These are phyloP conservation scores for Tolypocladium tundrense DNA, from an alignment of 2,329 filamentous ascomycete genomes.

Conservation along the genomic window DNA sequence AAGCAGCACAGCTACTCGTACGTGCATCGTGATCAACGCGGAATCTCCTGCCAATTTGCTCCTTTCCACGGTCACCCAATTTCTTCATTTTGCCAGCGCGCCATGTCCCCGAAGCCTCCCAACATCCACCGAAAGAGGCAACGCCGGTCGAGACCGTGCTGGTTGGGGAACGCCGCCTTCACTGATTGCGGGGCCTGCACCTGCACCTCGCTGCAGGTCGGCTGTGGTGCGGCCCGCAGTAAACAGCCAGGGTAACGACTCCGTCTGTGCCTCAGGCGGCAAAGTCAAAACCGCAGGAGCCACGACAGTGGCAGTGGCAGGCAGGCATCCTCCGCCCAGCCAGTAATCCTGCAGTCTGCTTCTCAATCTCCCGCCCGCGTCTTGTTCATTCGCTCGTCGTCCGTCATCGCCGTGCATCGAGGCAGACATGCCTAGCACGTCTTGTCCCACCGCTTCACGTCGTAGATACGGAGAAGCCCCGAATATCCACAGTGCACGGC, in stretches of 20 bases:
- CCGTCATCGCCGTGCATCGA: neutral
- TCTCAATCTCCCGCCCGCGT: neutral
- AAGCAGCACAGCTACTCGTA: neutral
- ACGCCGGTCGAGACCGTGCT: neutral
- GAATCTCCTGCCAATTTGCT: neutral
- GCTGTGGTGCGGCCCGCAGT: neutral
- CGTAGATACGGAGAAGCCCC: neutral
- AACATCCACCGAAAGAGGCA: neutral
- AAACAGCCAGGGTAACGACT: neutral
- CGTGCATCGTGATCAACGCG: neutral
- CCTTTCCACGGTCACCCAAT: neutral
- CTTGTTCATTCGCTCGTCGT: neutral
- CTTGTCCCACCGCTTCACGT: neutral
- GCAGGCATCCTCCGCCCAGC: too few relatives aligned
- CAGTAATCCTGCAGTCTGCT: neutral
- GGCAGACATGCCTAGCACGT: neutral
- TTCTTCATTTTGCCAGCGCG: neutral
- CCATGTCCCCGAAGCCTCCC: neutral
- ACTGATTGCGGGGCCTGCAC: neutral
- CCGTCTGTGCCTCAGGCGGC: neutral
- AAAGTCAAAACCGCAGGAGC: neutral
- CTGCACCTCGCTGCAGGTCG: neutral
- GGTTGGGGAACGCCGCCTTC: neutral
- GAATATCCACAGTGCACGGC: neutral
- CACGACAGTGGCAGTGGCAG: neutral